Conservation (phyloP, 306 rosid species). For the Geum urbanum region DNA sequence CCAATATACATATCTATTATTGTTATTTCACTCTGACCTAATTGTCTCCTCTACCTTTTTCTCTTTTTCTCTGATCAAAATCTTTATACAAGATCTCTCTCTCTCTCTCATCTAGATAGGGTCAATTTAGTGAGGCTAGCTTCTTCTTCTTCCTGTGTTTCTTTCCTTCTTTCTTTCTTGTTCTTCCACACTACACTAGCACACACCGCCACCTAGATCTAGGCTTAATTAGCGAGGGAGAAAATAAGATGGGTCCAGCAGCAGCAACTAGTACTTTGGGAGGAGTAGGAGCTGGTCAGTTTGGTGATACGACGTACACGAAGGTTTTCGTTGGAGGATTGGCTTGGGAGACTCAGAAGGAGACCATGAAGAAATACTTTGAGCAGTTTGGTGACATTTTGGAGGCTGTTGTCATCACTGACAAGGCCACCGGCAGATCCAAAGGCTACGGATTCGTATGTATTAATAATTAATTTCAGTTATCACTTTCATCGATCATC, state of each 20-base stretch:
- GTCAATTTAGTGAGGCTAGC: conserved; percentile 33
- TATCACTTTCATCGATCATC: neutral
- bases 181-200: conserved; percentile 1
- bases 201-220: conserved; percentile 8
- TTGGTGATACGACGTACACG: conserved; percentile 95
- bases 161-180: no score
- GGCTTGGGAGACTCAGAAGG: conserved; percentile 99
- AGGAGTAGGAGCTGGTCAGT: conserved; percentile 51
- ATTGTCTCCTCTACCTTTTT: conserved; percentile 29
- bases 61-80: conserved; percentile 39
- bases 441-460: conserved; percentile 98
- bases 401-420: conserved; percentile 99
- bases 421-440: conserved; percentile 95
- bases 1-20: conserved; percentile 40
- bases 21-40: conserved; percentile 33
- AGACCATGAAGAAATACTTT: conserved; percentile 91
- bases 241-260: conserved; percentile 51
- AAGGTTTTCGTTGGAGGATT: conserved; percentile 96
- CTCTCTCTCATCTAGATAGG: conserved; percentile 6
- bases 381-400: conserved; percentile 98
- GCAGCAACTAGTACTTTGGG: conserved; percentile 29
- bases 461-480: neutral
- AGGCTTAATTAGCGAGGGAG: neutral
- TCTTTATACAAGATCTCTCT: conserved; percentile 17
- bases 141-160: conserved; percentile 24